Evolutionary conservation across 2,329 filamentous ascomycete species (phyloP).

Genomic region (Magnaporthiopsis rhizophila): DNA sequence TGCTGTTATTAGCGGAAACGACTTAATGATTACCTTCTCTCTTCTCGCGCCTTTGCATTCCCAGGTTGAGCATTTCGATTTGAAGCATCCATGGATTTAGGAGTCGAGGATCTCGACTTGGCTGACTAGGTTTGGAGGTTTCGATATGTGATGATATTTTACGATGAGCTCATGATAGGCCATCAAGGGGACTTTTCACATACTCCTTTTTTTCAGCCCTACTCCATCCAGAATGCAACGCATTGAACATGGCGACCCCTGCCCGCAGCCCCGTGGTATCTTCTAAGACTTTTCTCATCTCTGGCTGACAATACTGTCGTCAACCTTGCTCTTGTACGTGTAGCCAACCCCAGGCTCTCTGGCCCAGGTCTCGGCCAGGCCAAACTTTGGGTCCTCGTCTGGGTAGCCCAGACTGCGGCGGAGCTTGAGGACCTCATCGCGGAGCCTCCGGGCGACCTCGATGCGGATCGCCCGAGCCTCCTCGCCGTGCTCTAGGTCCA

Average conservation of each 20-base stretch:
- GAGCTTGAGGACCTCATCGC: conserved; percentile 73
- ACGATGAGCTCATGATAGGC: background rate
- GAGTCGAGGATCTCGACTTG: too few relatives aligned
- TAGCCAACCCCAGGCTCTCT: conserved; percentile 36
- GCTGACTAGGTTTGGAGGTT: too few relatives aligned
- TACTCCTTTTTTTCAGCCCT: background rate
- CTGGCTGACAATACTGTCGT: conserved; percentile 39
- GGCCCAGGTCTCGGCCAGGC: conserved; percentile 74
- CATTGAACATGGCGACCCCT: background rate
- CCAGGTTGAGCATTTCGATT: background rate
- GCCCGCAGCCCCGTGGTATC: background rate
- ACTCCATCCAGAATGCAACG: background rate
- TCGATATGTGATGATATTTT: too few relatives aligned
- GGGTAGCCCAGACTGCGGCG: conserved; percentile 63
- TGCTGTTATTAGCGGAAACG: background rate
- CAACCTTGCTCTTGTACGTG: conserved; percentile 45
- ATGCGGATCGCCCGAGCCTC: conserved; percentile 72
- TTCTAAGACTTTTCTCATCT: conserved; percentile 5
- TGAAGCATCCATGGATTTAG: background rate
- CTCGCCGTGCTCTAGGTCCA: conserved; percentile 53
- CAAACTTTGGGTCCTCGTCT: conserved; percentile 72
- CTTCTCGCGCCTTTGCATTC: background rate
- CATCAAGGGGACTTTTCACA: background rate
- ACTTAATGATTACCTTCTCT: background rate
- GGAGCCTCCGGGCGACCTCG: conserved; percentile 70